phyloP scores from a whole-genome alignment of 148 eudicot genomes.

The Chenopodium quinoa region DNA sequence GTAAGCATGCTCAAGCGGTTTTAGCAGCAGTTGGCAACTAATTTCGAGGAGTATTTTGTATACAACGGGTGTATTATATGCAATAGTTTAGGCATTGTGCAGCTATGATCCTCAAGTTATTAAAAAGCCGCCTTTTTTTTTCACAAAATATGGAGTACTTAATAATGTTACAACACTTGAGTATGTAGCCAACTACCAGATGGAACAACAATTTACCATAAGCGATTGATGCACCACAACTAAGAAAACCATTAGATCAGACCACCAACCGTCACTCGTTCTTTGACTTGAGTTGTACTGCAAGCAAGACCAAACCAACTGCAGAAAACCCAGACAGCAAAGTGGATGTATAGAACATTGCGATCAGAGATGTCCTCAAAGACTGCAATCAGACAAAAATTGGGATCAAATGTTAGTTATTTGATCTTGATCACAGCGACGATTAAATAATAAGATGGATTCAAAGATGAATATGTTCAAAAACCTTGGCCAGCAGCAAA shows the following conservation, averaged over 20 bases:
- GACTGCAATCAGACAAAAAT: slow-evolving; percentile 53
- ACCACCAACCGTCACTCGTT: slow-evolving; percentile 41
- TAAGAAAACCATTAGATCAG: not conserved
- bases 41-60: not conserved
- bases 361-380: slow-evolving; percentile 63
- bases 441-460: not conserved
- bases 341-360: slow-evolving; percentile 55
- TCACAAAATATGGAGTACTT: not conserved
- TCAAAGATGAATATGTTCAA: not conserved
- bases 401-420: not conserved
- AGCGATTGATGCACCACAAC: slow-evolving; percentile 13
- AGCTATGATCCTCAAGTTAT: no score
- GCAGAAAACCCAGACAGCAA: slow-evolving; percentile 62
- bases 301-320: slow-evolving; percentile 69
- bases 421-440: not conserved
- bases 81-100: not conserved
- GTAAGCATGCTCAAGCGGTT: not conserved
- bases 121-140: no score
- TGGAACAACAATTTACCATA: not conserved
- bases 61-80: not conserved
- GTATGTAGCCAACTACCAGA: not conserved
- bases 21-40: no score
- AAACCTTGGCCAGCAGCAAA: slow-evolving; percentile 76
- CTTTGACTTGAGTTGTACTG: slow-evolving; percentile 56
- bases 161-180: not conserved